Base-by-base conservation (phyloP, 2,329 filamentous ascomycete species). In the Grosmannia huntii region DNA sequence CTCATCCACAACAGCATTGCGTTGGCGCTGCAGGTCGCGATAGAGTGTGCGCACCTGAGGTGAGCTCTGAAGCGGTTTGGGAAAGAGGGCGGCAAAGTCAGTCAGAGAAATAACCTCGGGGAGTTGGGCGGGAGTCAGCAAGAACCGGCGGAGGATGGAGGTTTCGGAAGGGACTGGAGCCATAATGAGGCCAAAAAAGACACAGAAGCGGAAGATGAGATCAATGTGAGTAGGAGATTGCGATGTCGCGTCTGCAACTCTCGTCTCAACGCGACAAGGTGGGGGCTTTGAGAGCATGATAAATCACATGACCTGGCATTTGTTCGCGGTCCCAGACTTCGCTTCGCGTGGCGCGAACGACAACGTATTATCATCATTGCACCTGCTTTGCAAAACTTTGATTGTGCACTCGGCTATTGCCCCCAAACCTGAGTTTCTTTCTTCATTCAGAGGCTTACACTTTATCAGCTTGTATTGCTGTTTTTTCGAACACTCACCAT, bases 21-120 rank as follows among this genome's bases (percentile, higher is more conserved):
- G 83, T 67, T 90, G 81, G 60, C 84, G 79, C 66, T 94, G 87
- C 3, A 95, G 77, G 68, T 94, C 87, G 53, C 87, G 83, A 68
- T 95, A 95, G 5, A 96, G 76, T 0, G 78, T 75, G 59, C 83
- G 81, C 53, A 92, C 78, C 58, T 86, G 83, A 0, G 86, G 81
- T 53, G 84, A 85, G 27, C 78, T 74, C 60, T 84, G 85, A 55
- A 84, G 76, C 46, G 80, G 71, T 55, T 78, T 81, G 12, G 90
- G 89, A 66, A 95, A 94, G 49, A 92, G 78, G 31, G 84, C 78
- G 50, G 82, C 83, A 74, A 95, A 95, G 63, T 89, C 81, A 59
- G 84, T 77, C 53, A 90, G 78, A 9, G 89, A 85, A 64, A 90
- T 75, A 66, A 90, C 81, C 62, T 85, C 80, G 49, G 87, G 85